These are phyloP conservation scores for Penicillium sp. DNA, from an alignment of 2,329 filamentous ascomycete genomes.

Conservation along the genomic window DNA sequence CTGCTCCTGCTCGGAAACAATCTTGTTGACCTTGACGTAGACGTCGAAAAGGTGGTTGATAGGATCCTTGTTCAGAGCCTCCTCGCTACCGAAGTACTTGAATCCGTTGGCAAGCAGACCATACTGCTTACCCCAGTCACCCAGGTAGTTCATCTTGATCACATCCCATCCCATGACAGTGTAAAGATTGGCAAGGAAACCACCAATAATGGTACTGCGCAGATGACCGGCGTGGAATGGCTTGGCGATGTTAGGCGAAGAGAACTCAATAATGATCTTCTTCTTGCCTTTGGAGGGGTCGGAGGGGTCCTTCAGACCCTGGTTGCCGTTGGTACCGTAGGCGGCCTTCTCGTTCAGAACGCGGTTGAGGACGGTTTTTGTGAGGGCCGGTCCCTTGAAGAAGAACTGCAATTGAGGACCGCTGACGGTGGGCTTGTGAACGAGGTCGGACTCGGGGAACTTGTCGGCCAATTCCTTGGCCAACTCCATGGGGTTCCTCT, in stretches of 20 bases:
- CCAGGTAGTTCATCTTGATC: slow-evolving; percentile 68
- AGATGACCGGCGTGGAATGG: slow-evolving; percentile 69
- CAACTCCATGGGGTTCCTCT: slow-evolving; percentile 63
- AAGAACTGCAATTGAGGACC: slow-evolving; percentile 69
- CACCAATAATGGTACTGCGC: slow-evolving; percentile 69
- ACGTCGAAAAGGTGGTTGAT: slow-evolving; percentile 70
- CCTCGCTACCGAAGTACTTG: slow-evolving; percentile 64
- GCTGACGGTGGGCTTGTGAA: slow-evolving; percentile 58
- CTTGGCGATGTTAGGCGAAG: slow-evolving; percentile 70
- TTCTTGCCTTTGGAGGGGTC: slow-evolving; percentile 61
- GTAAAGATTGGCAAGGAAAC: slow-evolving; percentile 66
- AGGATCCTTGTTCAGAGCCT: slow-evolving; percentile 62
- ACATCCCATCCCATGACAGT: slow-evolving; percentile 66
- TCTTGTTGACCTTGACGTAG: slow-evolving; percentile 66
- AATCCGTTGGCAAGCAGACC: slow-evolving; percentile 67
- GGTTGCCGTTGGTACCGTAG: slow-evolving; percentile 64
- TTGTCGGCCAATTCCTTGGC: slow-evolving; percentile 60
- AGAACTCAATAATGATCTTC: slow-evolving; percentile 68
- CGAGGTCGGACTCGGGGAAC: slow-evolving; percentile 63
- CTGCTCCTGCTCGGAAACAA: slow-evolving; percentile 60
- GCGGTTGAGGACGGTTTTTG: slow-evolving; percentile 61
- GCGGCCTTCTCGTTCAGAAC: slow-evolving; percentile 60
- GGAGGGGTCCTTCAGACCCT: slow-evolving; percentile 62
- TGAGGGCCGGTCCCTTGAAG: slow-evolving; percentile 63
- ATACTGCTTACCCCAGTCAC: slow-evolving; percentile 72